These are phyloP conservation scores for Fusarium redolens DNA, from an alignment of 2,329 filamentous ascomycete species.

Conservation along the genomic window DNA sequence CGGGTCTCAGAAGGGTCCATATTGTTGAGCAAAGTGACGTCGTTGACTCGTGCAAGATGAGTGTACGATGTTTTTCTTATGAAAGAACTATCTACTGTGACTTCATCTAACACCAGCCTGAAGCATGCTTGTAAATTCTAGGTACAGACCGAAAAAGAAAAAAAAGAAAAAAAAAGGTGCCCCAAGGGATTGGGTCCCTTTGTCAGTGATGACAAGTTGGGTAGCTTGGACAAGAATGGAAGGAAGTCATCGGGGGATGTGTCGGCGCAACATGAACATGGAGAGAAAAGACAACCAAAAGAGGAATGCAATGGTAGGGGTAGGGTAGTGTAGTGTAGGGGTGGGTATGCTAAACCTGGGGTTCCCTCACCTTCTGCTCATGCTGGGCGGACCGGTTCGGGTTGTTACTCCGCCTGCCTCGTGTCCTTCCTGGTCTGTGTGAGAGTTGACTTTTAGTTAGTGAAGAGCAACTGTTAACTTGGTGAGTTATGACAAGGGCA, in stretches of 20 bases:
- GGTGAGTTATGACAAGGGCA: background rate
- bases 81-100: background rate
- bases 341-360: conserved; percentile 33
- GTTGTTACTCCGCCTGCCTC: conserved; percentile 37
- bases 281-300: conserved; percentile 9
- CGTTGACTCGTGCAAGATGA: conserved; percentile 21
- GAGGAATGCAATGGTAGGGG: conserved; percentile 19
- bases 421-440: conserved; percentile 29
- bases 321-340: background rate
- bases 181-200: conserved; percentile 25
- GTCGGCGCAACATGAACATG: conserved; percentile 18
- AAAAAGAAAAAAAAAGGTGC: conserved; percentile 1
- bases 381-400: conserved; percentile 35
- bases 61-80: background rate
- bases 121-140: background rate
- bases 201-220: conserved; percentile 10
- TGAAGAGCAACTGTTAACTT: too few relatives aligned
- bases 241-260: conserved; percentile 1
- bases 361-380: conserved; percentile 11
- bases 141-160: background rate
- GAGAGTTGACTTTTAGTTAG: background rate
- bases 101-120: background rate
- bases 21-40: conserved; percentile 28
- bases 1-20: conserved; percentile 15
- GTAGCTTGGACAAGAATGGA: conserved; percentile 2